phyloP scores from a whole-genome alignment of 2,329 filamentous ascomycete species.

The Metarhizium brunneum region DNA sequence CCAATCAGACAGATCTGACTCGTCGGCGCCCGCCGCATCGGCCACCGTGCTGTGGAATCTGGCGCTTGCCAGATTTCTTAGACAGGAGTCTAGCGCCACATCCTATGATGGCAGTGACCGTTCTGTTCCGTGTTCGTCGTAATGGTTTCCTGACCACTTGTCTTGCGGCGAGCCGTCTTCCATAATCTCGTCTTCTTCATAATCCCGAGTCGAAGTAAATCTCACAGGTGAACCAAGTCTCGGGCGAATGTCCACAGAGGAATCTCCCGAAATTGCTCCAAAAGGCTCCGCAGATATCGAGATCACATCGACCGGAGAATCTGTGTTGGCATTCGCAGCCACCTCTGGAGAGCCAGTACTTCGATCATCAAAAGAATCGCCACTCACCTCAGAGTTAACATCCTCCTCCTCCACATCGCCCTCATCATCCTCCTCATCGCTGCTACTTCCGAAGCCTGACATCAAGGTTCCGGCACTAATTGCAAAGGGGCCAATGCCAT shows the following conservation, averaged over 20 bases:
- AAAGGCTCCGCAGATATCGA: constrained; percentile 23
- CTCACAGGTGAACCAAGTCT: constrained; percentile 5
- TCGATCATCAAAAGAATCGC: constrained; percentile 24
- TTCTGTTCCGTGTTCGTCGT: not conserved
- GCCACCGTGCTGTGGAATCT: constrained; percentile 2
- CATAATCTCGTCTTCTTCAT: constrained; percentile 3
- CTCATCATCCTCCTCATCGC: constrained; percentile 93
- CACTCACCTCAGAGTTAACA: constrained; percentile 56
- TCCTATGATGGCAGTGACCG: constrained; percentile 5
- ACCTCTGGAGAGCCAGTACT: constrained; percentile 17
- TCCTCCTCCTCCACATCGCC: constrained; percentile 78
- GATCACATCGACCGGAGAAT: constrained; percentile 17
- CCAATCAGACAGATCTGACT: constrained; percentile 12
- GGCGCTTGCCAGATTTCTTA: constrained; percentile 9
- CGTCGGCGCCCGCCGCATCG: not conserved
- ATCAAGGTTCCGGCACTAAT: constrained; percentile 67
- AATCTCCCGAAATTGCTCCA: constrained; percentile 14
- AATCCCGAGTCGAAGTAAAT: constrained; percentile 1
- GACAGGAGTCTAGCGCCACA: not conserved
- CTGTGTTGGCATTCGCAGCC: constrained; percentile 16
- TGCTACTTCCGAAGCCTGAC: constrained; percentile 89
- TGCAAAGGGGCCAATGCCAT: constrained; percentile 62
- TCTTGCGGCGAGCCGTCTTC: constrained; percentile 4
- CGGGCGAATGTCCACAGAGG: constrained; percentile 8
- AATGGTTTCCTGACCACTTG: not conserved